Evolutionary conservation across 129 eudicot genomes (phyloP).

Genomic region (Escallonia herrerae): DNA sequence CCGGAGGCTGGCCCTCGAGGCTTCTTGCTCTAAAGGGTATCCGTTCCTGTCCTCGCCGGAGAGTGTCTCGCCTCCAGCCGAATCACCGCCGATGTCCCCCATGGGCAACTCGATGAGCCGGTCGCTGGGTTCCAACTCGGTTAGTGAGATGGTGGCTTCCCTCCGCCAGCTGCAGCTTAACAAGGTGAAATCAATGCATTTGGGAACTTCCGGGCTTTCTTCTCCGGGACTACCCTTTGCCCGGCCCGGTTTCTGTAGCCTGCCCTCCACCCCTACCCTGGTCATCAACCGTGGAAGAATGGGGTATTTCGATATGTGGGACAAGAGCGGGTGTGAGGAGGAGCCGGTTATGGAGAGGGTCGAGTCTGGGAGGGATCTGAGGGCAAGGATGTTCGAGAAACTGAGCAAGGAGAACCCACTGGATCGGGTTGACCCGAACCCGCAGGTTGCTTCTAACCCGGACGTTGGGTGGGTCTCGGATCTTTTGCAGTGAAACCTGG

Average conservation of each 20-base stretch:
- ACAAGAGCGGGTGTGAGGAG: slow-evolving; percentile 35
- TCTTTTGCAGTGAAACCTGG: slow-evolving; percentile 37
- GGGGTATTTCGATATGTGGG: slow-evolving; percentile 45
- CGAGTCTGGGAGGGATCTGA: slow-evolving; percentile 65
- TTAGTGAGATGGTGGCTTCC: slow-evolving; percentile 51
- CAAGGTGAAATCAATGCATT: slow-evolving; percentile 41
- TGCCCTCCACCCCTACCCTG: slow-evolving; percentile 67
- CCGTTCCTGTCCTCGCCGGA: slow-evolving; percentile 32
- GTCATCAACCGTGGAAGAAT: slow-evolving; percentile 31
- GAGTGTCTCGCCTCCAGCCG: slow-evolving; percentile 37
- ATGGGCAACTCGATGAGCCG: slow-evolving; percentile 33
- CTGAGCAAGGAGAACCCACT: slow-evolving; percentile 76
- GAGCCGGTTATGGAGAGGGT: slow-evolving; percentile 72
- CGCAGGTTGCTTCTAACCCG: slow-evolving; percentile 41
- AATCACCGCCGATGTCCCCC: slow-evolving; percentile 75
- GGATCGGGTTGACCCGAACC: slow-evolving; percentile 38
- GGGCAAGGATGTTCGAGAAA: slow-evolving; percentile 80
- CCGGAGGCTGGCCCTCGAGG: slow-evolving; percentile 18
- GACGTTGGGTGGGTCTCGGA: slow-evolving; percentile 90
- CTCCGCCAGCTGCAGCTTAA: slow-evolving; percentile 68
- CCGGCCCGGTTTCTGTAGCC: slow-evolving; percentile 53
- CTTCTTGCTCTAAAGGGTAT: neutral
- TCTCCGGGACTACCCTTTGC: slow-evolving; percentile 32
- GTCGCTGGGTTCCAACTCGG: slow-evolving; percentile 46
- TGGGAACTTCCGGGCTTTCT: slow-evolving; percentile 41